phyloP scores from a whole-genome alignment of 352 stramenopile species.

The Phytophthora foliorum region DNA sequence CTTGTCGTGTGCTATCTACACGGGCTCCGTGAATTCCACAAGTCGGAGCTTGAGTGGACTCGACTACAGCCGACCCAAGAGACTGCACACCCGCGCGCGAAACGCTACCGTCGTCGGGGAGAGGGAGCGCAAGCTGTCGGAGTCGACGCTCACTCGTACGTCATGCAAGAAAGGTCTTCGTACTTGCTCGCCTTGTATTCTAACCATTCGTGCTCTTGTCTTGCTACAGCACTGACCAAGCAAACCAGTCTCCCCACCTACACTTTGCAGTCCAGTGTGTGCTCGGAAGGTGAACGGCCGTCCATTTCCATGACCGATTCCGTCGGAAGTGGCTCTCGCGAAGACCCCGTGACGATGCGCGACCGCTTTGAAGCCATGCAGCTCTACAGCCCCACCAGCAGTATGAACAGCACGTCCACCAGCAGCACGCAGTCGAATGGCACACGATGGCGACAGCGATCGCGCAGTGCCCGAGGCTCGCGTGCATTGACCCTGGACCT shows the following conservation, averaged over 20 bases:
- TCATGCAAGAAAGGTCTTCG: not conserved
- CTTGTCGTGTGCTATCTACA: constrained; percentile 52
- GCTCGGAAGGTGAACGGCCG: constrained; percentile 26
- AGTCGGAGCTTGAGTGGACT: constrained; percentile 29
- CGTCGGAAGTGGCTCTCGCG: constrained; percentile 33
- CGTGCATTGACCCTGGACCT: constrained; percentile 34
- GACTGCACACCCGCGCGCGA: constrained; percentile 15
- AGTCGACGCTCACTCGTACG: constrained; percentile 29
- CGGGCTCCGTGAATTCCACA: constrained; percentile 27
- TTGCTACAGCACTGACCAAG: constrained; percentile 29
- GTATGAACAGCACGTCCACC: constrained; percentile 21
- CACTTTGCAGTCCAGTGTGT: constrained; percentile 33
- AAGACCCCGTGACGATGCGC: constrained; percentile 26
- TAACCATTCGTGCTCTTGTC: not conserved
- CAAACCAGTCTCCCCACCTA: constrained; percentile 33
- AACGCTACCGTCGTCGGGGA: constrained; percentile 25
- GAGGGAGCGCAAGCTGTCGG: constrained; percentile 21
- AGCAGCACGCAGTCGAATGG: constrained; percentile 25
- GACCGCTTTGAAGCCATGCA: constrained; percentile 32
- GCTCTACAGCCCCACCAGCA: constrained; percentile 28
- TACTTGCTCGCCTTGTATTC: not conserved
- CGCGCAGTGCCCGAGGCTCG: constrained; percentile 20
- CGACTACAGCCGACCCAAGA: constrained; percentile 18
- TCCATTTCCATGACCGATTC: constrained; percentile 53
- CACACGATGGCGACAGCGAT: constrained; percentile 23